Evolutionary conservation across 257 asterid genomes (phyloP).

Genomic region (Ilex aquifolium): DNA sequence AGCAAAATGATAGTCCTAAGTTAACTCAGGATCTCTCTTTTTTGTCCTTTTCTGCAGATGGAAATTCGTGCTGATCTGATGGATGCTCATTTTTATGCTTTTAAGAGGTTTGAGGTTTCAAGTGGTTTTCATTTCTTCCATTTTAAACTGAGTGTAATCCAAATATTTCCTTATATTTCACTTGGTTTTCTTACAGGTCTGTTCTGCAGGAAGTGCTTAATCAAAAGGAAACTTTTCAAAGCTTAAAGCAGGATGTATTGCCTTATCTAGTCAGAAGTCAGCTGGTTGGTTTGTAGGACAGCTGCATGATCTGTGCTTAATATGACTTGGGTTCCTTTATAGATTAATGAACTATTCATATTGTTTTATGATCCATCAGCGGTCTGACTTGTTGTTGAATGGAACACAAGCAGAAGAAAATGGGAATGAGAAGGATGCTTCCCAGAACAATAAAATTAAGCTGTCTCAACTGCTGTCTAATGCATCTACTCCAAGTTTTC

Average conservation of each 20-base stretch:
- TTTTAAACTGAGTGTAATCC: conserved; percentile 10
- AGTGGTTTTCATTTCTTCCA: conserved; percentile 12
- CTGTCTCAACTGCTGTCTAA: conserved; percentile 80
- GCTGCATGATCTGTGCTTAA: neutral
- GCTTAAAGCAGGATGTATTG: conserved; percentile 84
- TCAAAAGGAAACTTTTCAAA: conserved; percentile 68
- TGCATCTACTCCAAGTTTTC: conserved; percentile 86
- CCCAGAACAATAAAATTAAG: conserved; percentile 50
- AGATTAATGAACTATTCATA: no score
- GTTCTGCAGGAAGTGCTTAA: conserved; percentile 76
- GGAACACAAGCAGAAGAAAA: conserved; percentile 81
- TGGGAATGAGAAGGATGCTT: conserved; percentile 54
- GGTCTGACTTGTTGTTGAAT: conserved; percentile 22
- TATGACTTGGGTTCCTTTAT: neutral
- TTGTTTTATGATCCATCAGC: no score
- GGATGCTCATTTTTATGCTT: conserved; percentile 99
- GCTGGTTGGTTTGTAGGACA: conserved; percentile 54
- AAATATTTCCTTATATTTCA: conserved; percentile 6
- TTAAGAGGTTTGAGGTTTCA: conserved; percentile 72
- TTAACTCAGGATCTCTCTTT: neutral
- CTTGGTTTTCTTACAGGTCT: conserved; percentile 40
- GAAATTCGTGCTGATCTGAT: conserved; percentile 88
- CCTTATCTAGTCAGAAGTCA: conserved; percentile 94
- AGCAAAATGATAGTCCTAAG: neutral
- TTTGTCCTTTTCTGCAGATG: conserved; percentile 51